phyloP scores from a whole-genome alignment of 441 rosid genomes.

The Adansonia grandidieri region DNA sequence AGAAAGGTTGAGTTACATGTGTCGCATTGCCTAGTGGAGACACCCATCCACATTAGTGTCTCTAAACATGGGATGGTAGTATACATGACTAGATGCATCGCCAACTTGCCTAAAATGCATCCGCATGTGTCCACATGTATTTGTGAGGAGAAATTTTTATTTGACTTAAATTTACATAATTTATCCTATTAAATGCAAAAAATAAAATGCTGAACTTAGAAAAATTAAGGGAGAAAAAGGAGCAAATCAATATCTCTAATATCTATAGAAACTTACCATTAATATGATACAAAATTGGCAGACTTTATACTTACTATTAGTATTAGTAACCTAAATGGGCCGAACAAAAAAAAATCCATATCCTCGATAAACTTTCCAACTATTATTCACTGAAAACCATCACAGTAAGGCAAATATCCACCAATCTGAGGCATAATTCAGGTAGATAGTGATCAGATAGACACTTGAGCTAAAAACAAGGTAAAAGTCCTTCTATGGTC shows the following conservation, averaged over 20 bases:
- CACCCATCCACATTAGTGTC: background rate
- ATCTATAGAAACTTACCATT: background rate
- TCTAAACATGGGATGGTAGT: too few species aligned
- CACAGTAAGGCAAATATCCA: background rate
- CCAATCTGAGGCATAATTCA: background rate
- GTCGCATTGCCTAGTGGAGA: background rate
- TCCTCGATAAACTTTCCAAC: background rate
- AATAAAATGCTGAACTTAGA: background rate
- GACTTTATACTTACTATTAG: background rate
- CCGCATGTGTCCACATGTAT: background rate
- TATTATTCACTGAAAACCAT: background rate
- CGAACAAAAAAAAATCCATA: background rate
- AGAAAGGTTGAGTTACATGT: background rate
- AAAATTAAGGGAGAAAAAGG: background rate
- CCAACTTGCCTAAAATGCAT: too few species aligned
- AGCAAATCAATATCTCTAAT: background rate
- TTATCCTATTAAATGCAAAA: constrained; percentile 7
- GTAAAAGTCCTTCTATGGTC: too few species aligned
- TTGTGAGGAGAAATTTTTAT: background rate
- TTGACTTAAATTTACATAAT: background rate
- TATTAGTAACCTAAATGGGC: background rate
- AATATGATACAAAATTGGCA: constrained; percentile 1
- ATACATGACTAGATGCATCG: too few species aligned
- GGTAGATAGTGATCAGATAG: background rate
- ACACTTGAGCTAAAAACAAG: background rate